Base-by-base conservation (phyloP, 805 yeast genomes). In the Metschnikowia colocasiae region DNA sequence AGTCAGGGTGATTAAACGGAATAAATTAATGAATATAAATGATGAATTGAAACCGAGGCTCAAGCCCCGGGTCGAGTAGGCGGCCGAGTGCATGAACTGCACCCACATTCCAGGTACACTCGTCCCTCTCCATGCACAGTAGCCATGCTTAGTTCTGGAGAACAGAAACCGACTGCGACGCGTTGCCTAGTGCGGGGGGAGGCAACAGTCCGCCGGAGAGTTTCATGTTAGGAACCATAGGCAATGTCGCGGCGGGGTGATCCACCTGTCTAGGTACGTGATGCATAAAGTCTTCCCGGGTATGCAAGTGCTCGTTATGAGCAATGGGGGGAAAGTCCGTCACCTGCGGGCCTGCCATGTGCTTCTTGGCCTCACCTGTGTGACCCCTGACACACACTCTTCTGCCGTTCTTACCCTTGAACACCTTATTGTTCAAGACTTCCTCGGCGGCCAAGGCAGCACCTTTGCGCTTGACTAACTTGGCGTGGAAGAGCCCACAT, bases 361-460 rank as follows among this genome's bases (percentile, higher is more conserved):
- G 40, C 38, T 40, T 45, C 25, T 33, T 30, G 31, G 25, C 45
- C 13, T 47, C 45, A 18, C 29, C 18, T 2, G 45, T 36, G 43
- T 46, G 45, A 49, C 67, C 65, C 53, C 67, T 67, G 36, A 70
- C 61, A 22, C 65, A 59, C 20, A 71, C 67, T 43, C 76, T 58
- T 40, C 75, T 53, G 6, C 76, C 76, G 51, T 71, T 71, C 55
- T 70, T 71, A 13, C 75, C 75, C 54, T 71, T 71, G 52, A 67
- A 65, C 12, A 71, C 76, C 58, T 67, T 69, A 48, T 67, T 67
- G 54, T 69, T 68, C 50, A 71, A 67, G 6, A 71, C 74, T 53
- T 71, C 76, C 53, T 49, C 63, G 2, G 65, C 65, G 6, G 65
- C 65, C 34, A 59, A 47, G 1, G 61, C 64, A 12, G 65, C 63